A percentile compares a stretch with the other conserved stretches of the same genome.
These are phyloP conservation scores for Phytopythium litorale DNA, from an alignment of 352 stramenopile species.

Conservation along the genomic window DNA sequence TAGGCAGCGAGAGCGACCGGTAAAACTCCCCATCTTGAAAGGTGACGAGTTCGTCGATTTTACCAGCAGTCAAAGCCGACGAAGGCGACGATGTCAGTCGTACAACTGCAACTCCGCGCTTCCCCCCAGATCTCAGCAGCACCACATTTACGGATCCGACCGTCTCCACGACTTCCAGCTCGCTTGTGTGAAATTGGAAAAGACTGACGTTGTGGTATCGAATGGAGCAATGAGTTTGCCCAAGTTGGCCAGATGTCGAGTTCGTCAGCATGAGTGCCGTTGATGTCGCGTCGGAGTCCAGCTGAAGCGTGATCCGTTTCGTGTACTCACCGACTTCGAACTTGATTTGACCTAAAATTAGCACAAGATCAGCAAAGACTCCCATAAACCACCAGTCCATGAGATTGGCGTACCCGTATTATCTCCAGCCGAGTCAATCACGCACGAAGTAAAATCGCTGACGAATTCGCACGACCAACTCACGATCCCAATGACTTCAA, in stretches of 20 bases:
- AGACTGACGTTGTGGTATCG: conserved; percentile 19
- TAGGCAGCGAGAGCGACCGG: conserved; percentile 11
- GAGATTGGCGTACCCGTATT: conserved; percentile 14
- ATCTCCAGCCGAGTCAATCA: conserved; percentile 5
- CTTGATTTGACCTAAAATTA: background rate
- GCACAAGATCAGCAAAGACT: too few relatives aligned
- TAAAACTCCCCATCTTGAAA: conserved; percentile 22
- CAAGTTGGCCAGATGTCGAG: background rate
- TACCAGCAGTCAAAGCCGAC: conserved; percentile 17
- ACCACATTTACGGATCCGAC: conserved; percentile 6
- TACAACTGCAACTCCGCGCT: conserved; percentile 18
- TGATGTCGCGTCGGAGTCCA: background rate
- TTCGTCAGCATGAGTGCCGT: background rate
- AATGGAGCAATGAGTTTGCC: background rate
- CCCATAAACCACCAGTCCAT: background rate
- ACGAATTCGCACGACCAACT: conserved; percentile 10
- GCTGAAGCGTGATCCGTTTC: background rate
- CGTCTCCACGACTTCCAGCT: conserved; percentile 18
- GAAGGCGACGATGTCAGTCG: conserved; percentile 25
- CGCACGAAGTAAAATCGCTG: conserved; percentile 13
- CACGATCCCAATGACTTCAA: conserved; percentile 12
- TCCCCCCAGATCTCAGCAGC: conserved; percentile 9
- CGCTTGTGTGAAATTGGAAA: conserved; percentile 17
- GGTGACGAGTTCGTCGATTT: conserved; percentile 20
- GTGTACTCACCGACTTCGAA: background rate